phyloP scores from a whole-genome alignment of 805 yeast genomes.

The Candida germanica region DNA sequence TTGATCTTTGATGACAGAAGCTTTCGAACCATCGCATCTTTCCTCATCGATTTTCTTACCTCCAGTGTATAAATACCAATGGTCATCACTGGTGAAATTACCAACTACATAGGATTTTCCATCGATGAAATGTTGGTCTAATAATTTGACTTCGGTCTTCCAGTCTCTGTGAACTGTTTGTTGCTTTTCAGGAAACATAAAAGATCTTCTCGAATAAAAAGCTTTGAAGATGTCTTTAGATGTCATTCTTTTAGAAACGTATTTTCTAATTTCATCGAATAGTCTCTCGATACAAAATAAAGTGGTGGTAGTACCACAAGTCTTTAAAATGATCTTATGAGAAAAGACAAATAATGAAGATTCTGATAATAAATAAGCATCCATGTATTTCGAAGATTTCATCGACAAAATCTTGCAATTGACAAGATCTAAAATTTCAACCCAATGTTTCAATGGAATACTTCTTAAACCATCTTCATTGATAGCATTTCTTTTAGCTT shows the following conservation, averaged over 20 bases:
- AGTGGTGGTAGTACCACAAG: constrained; percentile 96
- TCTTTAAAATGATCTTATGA: constrained; percentile 81
- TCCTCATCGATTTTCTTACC: constrained; percentile 27
- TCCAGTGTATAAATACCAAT: constrained; percentile 85
- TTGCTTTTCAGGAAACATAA: constrained; percentile 90
- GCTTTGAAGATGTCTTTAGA: constrained; percentile 51
- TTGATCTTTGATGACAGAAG: constrained; percentile 43
- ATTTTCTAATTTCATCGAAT: constrained; percentile 39
- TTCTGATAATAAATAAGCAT: constrained; percentile 85
- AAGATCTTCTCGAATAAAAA: constrained; percentile 86
- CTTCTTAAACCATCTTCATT: constrained; percentile 51
- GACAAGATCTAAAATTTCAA: constrained; percentile 70
- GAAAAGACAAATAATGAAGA: constrained; percentile 86
- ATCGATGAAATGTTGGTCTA: constrained; percentile 60
- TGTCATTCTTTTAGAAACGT: constrained; percentile 21
- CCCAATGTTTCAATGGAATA: constrained; percentile 69
- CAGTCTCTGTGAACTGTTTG: constrained; percentile 77
- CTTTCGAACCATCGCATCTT: background rate
- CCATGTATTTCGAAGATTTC: constrained; percentile 61
- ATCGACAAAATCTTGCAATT: constrained; percentile 86
- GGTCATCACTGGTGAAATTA: constrained; percentile 66
- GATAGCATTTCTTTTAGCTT: constrained; percentile 30
- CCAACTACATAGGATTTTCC: constrained; percentile 78
- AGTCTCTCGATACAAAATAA: constrained; percentile 69
- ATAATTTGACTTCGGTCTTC: constrained; percentile 71